These are phyloP conservation scores for Penicillium cataractarum DNA, from an alignment of 495 filamentous ascomycete genomes.

Conservation along the genomic window DNA sequence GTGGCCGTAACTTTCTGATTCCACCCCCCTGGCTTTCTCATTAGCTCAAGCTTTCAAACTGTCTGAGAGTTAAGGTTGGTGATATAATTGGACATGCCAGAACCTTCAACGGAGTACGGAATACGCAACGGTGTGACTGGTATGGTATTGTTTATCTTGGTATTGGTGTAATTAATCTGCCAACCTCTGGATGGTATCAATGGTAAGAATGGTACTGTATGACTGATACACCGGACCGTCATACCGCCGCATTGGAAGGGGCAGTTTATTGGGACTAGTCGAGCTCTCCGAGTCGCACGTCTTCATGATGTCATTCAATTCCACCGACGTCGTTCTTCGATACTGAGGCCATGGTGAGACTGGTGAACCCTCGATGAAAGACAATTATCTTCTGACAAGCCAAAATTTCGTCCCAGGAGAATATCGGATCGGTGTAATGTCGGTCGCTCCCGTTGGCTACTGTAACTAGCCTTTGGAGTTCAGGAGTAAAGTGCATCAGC, in stretches of 20 bases:
- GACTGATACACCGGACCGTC: background rate
- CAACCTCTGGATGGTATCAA: background rate
- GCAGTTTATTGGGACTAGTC: background rate
- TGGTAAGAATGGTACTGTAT: background rate
- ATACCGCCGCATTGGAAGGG: constrained; percentile 1
- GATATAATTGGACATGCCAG: constrained; percentile 1
- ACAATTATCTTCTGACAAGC: background rate
- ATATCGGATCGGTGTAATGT: constrained; percentile 7
- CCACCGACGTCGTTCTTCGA: background rate
- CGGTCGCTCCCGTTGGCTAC: background rate
- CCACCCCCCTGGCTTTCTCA: constrained; percentile 19
- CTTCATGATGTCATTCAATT: constrained; percentile 33
- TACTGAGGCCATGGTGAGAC: background rate
- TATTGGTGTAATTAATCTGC: background rate
- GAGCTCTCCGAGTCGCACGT: background rate
- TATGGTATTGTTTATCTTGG: background rate
- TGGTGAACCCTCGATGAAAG: background rate
- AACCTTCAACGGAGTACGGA: background rate
- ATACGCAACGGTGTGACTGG: background rate
- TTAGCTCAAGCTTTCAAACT: constrained; percentile 12
- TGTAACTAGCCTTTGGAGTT: background rate
- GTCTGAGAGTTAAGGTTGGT: background rate
- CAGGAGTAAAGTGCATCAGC: constrained; percentile 8
- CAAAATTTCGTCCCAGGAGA: background rate
- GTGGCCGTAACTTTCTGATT: constrained; percentile 11